phyloP scores from a whole-genome alignment of 73 alveolate species.

The Vitrella brassicaformis region DNA sequence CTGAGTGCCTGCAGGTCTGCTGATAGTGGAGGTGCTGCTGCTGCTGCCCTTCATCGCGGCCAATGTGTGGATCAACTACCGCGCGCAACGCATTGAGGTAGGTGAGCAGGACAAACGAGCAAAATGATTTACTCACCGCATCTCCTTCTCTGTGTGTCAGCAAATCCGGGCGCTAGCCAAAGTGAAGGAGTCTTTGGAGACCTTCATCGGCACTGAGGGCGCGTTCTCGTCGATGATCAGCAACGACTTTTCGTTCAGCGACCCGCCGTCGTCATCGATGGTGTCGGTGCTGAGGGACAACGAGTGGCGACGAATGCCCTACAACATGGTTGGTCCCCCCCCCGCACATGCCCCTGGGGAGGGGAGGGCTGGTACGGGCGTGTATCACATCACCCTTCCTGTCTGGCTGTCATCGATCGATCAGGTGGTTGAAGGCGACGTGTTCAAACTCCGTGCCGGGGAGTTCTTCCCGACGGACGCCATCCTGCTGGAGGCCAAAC shows the following conservation, averaged over 20 bases:
- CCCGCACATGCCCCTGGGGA: background rate
- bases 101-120: background rate
- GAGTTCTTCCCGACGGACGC: background rate
- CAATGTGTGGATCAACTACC: background rate
- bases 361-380: background rate
- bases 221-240: background rate
- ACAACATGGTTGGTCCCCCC: constrained; percentile 9
- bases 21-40: background rate
- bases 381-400: background rate
- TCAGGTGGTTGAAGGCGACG: constrained; percentile 9
- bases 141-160: background rate
- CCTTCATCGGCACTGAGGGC: background rate
- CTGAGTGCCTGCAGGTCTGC: background rate
- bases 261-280: background rate
- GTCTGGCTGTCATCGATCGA: background rate
- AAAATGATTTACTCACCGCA: background rate
- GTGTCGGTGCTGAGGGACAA: constrained; percentile 4
- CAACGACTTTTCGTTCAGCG: background rate
- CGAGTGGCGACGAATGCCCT: constrained; percentile 5
- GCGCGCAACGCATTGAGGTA: background rate
- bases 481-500: background rate
- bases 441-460: constrained; percentile 9
- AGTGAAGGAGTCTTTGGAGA: background rate
- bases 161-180: background rate
- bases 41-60: background rate